Conservation (phyloP, 192 early-diverging fungal genomes). For the Coemansia sp. region DNA sequence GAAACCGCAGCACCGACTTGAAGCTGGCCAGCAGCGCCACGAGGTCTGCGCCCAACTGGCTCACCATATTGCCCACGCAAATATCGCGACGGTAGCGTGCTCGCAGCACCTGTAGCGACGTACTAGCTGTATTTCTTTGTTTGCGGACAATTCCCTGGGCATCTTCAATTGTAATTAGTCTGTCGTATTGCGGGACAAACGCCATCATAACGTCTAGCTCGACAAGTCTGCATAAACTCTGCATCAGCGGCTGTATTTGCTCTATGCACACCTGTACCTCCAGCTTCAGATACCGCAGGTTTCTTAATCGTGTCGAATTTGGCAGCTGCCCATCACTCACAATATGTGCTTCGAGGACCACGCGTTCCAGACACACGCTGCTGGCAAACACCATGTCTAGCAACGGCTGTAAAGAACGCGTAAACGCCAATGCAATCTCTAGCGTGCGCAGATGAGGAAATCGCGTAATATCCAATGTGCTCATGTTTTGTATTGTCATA, state of each 20-base stretch:
- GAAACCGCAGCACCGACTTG: background rate
- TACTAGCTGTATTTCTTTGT: background rate
- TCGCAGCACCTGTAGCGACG: background rate
- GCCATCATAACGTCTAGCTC: background rate
- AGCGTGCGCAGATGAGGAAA: background rate
- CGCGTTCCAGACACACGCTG: background rate
- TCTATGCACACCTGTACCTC: background rate
- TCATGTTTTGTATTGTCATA: conserved; percentile 1
- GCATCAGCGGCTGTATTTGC: background rate
- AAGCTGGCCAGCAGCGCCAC: background rate
- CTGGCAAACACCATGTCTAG: background rate
- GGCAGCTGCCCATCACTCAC: background rate
- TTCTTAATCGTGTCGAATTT: background rate
- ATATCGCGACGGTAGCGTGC: background rate
- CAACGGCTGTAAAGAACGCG: background rate
- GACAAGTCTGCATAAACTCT: background rate
- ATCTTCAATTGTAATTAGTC: background rate
- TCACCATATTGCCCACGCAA: background rate
- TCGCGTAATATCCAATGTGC: background rate
- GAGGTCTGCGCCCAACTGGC: background rate
- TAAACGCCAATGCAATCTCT: background rate
- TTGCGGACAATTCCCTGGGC: background rate
- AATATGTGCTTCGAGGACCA: background rate
- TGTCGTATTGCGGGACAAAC: background rate
- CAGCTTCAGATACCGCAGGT: background rate